phyloP scores from a whole-genome alignment of 495 filamentous ascomycete genomes.

The Beverwykella pulmonaria region DNA sequence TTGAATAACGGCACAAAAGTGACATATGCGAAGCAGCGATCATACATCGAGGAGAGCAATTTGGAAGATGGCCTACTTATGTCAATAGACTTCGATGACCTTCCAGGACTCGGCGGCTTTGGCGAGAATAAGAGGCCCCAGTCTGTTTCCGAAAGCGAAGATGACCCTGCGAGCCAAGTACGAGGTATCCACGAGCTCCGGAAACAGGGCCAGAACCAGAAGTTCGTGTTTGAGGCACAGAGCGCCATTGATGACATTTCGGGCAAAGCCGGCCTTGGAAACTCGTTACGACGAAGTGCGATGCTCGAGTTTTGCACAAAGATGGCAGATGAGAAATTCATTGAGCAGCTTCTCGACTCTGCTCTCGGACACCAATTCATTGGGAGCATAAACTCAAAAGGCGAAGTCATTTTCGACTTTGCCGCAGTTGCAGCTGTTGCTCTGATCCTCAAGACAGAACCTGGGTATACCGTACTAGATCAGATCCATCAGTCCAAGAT shows the following conservation, averaged over 20 bases:
- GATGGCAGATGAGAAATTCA: conserved; percentile 69
- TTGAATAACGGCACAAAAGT: conserved; percentile 43
- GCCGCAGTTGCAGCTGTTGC: conserved; percentile 60
- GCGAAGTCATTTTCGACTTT: conserved; percentile 57
- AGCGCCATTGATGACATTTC: conserved; percentile 84
- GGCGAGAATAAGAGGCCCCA: conserved; percentile 1
- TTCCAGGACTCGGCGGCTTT: conserved; percentile 10
- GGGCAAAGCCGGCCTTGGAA: conserved; percentile 51
- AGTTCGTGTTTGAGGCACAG: conserved; percentile 78
- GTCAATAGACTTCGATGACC: conserved; percentile 32
- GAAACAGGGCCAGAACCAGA: conserved; percentile 79
- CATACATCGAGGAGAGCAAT: conserved; percentile 57
- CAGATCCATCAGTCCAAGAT: conserved; percentile 55
- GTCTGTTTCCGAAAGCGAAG: conserved; percentile 57
- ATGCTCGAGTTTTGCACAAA: conserved; percentile 59
- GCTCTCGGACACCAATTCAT: conserved; percentile 71
- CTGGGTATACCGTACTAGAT: conserved; percentile 53
- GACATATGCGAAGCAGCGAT: conserved; percentile 66
- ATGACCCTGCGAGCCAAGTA: conserved; percentile 55
- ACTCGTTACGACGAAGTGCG: conserved; percentile 54
- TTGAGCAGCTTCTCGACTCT: conserved; percentile 75
- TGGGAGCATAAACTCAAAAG: conserved; percentile 45
- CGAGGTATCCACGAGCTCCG: conserved; percentile 88
- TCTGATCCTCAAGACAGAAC: conserved; percentile 56
- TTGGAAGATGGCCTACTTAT: conserved; percentile 39